Conservation (phyloP, 2,329 filamentous ascomycete genomes). For the Ilyonectria destructans region DNA sequence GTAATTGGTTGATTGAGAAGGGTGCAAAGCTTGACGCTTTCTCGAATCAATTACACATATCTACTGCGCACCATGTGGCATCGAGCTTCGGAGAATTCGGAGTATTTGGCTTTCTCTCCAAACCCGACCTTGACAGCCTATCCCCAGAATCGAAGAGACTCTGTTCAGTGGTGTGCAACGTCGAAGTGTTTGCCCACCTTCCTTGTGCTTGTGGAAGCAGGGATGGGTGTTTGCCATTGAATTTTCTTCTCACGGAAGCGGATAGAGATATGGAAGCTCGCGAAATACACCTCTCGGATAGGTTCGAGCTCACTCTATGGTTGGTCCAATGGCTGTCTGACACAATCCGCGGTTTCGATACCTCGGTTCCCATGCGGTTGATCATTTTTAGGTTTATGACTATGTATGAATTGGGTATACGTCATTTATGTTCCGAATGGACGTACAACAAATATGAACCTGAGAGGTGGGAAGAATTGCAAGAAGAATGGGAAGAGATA, state of each 20-base stretch:
- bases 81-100: neutral
- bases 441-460: too few relatives aligned
- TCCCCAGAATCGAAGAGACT: neutral
- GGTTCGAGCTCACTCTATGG: neutral
- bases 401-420: neutral
- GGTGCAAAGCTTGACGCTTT: neutral
- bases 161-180: neutral
- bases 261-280: fast-evolving
- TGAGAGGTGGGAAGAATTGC: neutral
- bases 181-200: neutral
- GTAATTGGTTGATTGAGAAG: neutral
- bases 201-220: neutral
- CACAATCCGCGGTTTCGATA: neutral
- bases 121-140: neutral
- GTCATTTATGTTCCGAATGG: neutral
- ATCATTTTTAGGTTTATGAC: neutral
- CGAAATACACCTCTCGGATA: too few relatives aligned
- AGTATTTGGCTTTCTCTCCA: neutral
- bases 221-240: neutral
- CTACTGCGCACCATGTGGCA: neutral
- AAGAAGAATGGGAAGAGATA: neutral
- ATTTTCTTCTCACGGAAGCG: neutral
- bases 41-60: neutral
- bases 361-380: neutral
- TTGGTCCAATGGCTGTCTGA: neutral